Evolutionary conservation across 495 filamentous ascomycete species (phyloP), one percentile per base, ranked within the genome.

Genomic region (Podospora sp.): DNA sequence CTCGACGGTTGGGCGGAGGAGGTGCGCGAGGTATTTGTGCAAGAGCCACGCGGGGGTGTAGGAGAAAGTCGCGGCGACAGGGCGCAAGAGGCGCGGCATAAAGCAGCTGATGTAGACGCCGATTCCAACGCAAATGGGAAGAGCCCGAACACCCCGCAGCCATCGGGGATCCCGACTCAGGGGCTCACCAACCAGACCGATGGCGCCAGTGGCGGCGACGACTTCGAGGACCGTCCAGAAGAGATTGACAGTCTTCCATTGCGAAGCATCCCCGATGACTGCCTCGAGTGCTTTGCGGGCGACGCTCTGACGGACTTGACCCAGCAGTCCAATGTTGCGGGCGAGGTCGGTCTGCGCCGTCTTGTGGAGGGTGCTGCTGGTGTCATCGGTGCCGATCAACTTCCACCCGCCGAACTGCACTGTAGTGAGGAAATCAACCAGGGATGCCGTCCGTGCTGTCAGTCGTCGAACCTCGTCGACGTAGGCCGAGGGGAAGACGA

Each of bases 81-180:
- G 62, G 22, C 62, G 49, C 0, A 64, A 46, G 26, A 64, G 62
- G 26, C 62, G 62, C 26, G 62, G 62, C 46, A 64, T 52, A 18
- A 52, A 64, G 27, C 62, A 52, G 62, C 62, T 64, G 50, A 52
- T 52, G 50, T 52, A 35, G 53, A 71, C 26, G 61, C 56, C 21
- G 56, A 72, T 63, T 60, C 67, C 33, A 50, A 72, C 35, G 51
- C 21, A 9, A 8, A 64, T 64, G 26, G 62, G 62, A 6, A 64
- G 46, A 4, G 49, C 20, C 2, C 49, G 46, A 5, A 64, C 62
- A 0, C 40, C 62, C 6, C 40, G 55, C 26, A 64, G 26, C 62
- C 62, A 64, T 6, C 62, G 62, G 24, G 46, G 18, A 22, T 64
- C 49, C 6, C 49, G 62, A 25, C 62, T 64, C 1, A 64, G 62